Evolutionary conservation across 2,329 filamentous ascomycete species (phyloP).

Genomic region (Exophiala calicioides): DNA sequence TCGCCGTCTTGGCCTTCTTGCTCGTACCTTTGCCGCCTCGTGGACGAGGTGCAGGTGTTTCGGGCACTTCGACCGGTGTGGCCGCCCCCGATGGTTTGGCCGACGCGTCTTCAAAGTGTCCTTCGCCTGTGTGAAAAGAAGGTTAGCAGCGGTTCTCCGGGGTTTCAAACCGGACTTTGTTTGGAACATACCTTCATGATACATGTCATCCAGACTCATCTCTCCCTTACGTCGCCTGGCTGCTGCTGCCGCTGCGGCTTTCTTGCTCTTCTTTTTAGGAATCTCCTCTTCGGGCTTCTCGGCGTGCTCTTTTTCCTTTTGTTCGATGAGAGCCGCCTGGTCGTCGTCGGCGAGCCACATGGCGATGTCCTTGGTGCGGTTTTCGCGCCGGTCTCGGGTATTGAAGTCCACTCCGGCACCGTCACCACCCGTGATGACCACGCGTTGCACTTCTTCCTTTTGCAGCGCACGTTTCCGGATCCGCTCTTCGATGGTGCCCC

Average conservation of each 20-base stretch:
- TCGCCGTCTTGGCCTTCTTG: slow-evolving; percentile 63
- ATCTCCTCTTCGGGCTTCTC: slow-evolving; percentile 63
- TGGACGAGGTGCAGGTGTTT: slow-evolving; percentile 52
- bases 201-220: slow-evolving; percentile 87
- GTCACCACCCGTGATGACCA: slow-evolving; percentile 87
- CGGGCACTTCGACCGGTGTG: slow-evolving; percentile 68
- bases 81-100: slow-evolving; percentile 83
- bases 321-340: slow-evolving; percentile 89
- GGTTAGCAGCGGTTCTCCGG: slow-evolving; percentile 27
- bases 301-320: slow-evolving; percentile 82
- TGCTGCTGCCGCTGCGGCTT: slow-evolving; percentile 51
- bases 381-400: slow-evolving; percentile 80
- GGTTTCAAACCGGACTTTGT: slow-evolving; percentile 15
- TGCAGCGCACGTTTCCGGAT: slow-evolving; percentile 96
- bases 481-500: slow-evolving; percentile 94
- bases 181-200: slow-evolving; percentile 85
- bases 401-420: slow-evolving; percentile 92
- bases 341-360: slow-evolving; percentile 99
- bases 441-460: slow-evolving; percentile 97
- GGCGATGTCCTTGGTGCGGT: slow-evolving; percentile 95
- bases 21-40: slow-evolving; percentile 57
- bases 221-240: slow-evolving; percentile 61
- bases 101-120: slow-evolving; percentile 84
- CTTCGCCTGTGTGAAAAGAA: slow-evolving; percentile 68
- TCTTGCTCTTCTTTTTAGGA: slow-evolving; percentile 59